Conservation (phyloP, 345 rosid genomes). For the Mallotus nudiflorus region DNA sequence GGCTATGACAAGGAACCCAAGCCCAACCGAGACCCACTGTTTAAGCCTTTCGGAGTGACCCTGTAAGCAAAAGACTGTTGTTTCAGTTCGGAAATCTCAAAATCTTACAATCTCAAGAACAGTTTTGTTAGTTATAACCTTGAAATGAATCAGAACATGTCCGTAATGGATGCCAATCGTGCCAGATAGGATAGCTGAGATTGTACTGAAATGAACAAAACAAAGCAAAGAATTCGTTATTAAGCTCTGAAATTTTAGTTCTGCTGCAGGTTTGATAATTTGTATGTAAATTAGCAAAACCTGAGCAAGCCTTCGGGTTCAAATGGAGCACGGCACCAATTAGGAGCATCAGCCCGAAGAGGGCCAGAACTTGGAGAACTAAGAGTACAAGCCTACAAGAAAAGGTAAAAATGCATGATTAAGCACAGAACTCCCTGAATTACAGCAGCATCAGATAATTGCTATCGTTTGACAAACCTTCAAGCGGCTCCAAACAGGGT, state of each 20-base stretch:
- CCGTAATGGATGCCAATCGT: slow-evolving; percentile 69
- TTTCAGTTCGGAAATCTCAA: slow-evolving; percentile 1
- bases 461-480: slow-evolving; percentile 47
- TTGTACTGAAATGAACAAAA: slow-evolving; percentile 30
- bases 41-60: slow-evolving; percentile 57
- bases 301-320: slow-evolving; percentile 78
- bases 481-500: slow-evolving; percentile 60
- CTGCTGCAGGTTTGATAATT: neutral
- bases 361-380: slow-evolving; percentile 50
- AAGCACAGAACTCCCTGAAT: too few relatives aligned
- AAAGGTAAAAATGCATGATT: neutral
- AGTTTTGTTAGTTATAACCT: slow-evolving; percentile 41
- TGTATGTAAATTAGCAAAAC: slow-evolving; percentile 21
- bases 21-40: slow-evolving; percentile 57
- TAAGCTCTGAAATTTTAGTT: neutral
- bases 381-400: slow-evolving; percentile 57
- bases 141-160: slow-evolving; percentile 65
- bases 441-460: too few relatives aligned
- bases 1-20: slow-evolving; percentile 41
- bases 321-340: slow-evolving; percentile 61
- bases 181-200: slow-evolving; percentile 64
- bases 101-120: neutral
- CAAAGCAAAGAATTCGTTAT: neutral
- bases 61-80: slow-evolving; percentile 25
- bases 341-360: slow-evolving; percentile 47